Conservation (phyloP, 352 stramenopile genomes). For the Phytophthora pisi region DNA sequence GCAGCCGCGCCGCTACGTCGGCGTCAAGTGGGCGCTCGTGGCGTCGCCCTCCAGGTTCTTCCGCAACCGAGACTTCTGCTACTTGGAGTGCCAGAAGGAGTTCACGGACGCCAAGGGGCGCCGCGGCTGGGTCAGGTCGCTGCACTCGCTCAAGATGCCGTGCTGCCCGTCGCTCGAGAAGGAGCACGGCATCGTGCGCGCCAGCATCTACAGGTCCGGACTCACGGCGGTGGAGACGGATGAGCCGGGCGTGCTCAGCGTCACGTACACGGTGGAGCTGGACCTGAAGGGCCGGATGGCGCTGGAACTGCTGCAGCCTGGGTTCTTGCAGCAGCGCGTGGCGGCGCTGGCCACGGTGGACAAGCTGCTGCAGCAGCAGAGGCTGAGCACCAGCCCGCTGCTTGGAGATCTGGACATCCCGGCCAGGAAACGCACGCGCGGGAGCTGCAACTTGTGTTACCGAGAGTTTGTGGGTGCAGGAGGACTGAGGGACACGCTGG, state of each 20-base stretch:
- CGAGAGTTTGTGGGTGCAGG: constrained; percentile 55
- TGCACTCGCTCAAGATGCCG: constrained; percentile 66
- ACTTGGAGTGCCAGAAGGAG: constrained; percentile 87
- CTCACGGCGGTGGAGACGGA: constrained; percentile 80
- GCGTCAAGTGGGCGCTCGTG: constrained; percentile 83
- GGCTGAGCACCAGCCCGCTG: constrained; percentile 75
- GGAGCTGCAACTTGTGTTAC: constrained; percentile 79
- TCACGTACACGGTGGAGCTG: constrained; percentile 87
- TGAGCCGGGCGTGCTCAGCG: constrained; percentile 71
- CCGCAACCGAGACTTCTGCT: constrained; percentile 82
- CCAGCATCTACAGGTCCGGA: constrained; percentile 80
- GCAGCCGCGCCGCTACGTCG: constrained; percentile 76
- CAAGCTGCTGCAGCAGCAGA: constrained; percentile 79
- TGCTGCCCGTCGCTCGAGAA: constrained; percentile 59
- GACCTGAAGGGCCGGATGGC: constrained; percentile 85
- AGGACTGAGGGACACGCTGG: constrained; percentile 34
- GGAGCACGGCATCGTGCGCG: constrained; percentile 70
- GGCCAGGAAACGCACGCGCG: constrained; percentile 30
- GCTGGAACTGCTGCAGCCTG: constrained; percentile 64
- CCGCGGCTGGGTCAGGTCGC: constrained; percentile 58
- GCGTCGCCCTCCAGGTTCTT: constrained; percentile 78
- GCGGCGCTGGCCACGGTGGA: constrained; percentile 73
- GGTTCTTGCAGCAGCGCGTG: constrained; percentile 72
- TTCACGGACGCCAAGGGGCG: constrained; percentile 67
- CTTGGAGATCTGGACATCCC: constrained; percentile 81